A percentile compares a stretch with the other conserved stretches of the same genome.
These are phyloP conservation scores for Panaeolus cyanescens DNA, from an alignment of 768 basidiomycete genomes.

Conservation along the genomic window DNA sequence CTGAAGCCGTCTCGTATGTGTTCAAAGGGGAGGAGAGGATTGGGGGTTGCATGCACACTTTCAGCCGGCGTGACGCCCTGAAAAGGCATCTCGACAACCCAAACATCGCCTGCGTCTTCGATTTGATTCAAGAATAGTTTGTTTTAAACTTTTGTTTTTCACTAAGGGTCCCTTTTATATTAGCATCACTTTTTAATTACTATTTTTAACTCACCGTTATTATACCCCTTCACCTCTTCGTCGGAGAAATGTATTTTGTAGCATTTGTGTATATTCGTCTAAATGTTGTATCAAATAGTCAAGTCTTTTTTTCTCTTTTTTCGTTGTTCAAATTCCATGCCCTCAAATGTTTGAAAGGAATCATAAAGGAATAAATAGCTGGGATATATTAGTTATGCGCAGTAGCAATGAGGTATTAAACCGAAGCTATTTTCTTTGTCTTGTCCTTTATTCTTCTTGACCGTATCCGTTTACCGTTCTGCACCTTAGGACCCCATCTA, in stretches of 20 bases:
- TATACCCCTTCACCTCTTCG: not conserved
- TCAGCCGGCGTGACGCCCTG: constrained; percentile 48
- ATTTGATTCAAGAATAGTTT: not conserved
- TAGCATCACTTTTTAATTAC: not conserved
- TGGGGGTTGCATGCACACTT: constrained; percentile 41
- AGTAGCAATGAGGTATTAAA: constrained; percentile 38
- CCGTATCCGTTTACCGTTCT: constrained; percentile 26
- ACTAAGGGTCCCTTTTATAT: not conserved
- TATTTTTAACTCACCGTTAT: not conserved
- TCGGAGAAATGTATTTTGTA: constrained; percentile 7
- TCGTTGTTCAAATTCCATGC: no score
- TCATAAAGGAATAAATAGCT: constrained; percentile 9
- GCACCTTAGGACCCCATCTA: constrained; percentile 66
- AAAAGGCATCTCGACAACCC: constrained; percentile 43
- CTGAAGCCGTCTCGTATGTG: constrained; percentile 22
- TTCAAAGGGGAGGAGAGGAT: constrained; percentile 33
- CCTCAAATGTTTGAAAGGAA: no score
- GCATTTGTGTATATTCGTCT: constrained; percentile 3
- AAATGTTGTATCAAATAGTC: not conserved
- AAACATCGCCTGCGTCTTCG: constrained; percentile 27
- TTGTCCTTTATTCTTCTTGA: constrained; percentile 33
- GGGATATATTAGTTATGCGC: constrained; percentile 23
- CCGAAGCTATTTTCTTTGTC: constrained; percentile 50
- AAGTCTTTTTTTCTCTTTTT: constrained; percentile 1
- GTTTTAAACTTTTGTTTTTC: not conserved